Base-by-base conservation (phyloP, 2,329 filamentous ascomycete genomes). In the Didymella arachidicola region DNA sequence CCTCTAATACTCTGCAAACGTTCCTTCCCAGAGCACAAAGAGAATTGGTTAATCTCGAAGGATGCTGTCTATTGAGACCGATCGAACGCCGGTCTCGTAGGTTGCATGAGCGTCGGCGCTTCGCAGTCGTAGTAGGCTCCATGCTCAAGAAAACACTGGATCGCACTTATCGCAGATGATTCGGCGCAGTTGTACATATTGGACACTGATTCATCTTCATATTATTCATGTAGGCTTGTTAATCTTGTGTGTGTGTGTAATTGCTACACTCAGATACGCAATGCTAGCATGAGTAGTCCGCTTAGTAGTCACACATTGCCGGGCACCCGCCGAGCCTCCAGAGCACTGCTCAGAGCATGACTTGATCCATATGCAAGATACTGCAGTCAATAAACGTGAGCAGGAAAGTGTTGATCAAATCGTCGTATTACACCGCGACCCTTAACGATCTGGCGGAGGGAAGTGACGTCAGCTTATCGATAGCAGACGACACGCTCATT, bases 21-120 rank as follows among this genome's bases (percentile, higher is more conserved):
- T 86, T 58, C 80, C 78, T 69, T 90, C 93, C 76, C 93, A 89
- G 0, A 79, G 78, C 0, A 90, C 38, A 43, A 34, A 16, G 90
- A 3, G 89, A 87, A 10, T 83, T 85, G 74, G 86, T 81, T 6
- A 27, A 19, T 50, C 47, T 19, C 18, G 16, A 26, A 50, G 26
- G 10, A 50, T 25, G 8, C 16, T 50, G 19, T 41, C 22, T 29
- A 50, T 50, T 5, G 14, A 18, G 36, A 39, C 36, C 18, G 22
- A 18, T 39, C 36, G 7, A 18, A 39, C 8, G 22, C 18, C 36
- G 22, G 36, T 12, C 18, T 39, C 4, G 36, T 18, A 11, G 36
- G 36, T 5, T 18, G 18, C 3, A 39, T 22, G 8, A 12, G 22
- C 36, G 36, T 22, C 18, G 18, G n/a, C 18, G 36, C 36, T 22